Evolutionary conservation across 2,329 filamentous ascomycete species (phyloP), one percentile per base, ranked within the genome.

Genomic region (Uncinocarpus reesii): DNA sequence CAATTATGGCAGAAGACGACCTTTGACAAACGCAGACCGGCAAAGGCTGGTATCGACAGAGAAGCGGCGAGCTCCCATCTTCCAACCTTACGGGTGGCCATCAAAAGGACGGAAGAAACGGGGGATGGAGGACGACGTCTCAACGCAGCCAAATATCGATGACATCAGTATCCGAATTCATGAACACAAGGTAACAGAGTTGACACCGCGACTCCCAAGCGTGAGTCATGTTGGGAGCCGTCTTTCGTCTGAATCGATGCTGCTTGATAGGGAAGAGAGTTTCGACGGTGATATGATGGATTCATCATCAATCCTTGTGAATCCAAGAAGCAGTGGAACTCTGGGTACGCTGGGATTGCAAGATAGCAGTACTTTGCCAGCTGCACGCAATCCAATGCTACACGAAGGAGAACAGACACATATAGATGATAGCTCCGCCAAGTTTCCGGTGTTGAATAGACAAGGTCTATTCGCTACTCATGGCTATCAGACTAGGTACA

Each of bases 241-340:
- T 32, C 40, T 47, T 7, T 62, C 60, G 4, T 62, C 60, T 1
- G 62, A 65, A 41, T 57, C 63, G 10, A 68, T 67, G 62, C 58
- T 65, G 23, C 53, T 66, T 23, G 60, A 62, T 41, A 42, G 50
- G 11, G 60, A 62, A 18, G 53, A 52, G 18, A 23, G 10, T 3
- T 6, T 2, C 13, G 32, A 34, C 10, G 21, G 13, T 16, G 15
- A 32, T 32, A 13, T 21, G 1, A n/a, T 20, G 4, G 15, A 32
- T 6, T 18, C 16, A 23, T 32, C 44, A 1, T 47, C 44, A 13
- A n/a, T 32, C 4, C 4, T 42, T 15, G 46, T 16, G 8, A 42
- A 48, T 2, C 29, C 18, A 26, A 36, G 24, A 26, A 42, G 20
- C 28, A 48, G 29, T 18, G 28, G n/a, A 20, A 28, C 10, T 10